Evolutionary conservation across 768 basidiomycete genomes (phyloP).

Genomic region (Gloeophyllum trabeum): DNA sequence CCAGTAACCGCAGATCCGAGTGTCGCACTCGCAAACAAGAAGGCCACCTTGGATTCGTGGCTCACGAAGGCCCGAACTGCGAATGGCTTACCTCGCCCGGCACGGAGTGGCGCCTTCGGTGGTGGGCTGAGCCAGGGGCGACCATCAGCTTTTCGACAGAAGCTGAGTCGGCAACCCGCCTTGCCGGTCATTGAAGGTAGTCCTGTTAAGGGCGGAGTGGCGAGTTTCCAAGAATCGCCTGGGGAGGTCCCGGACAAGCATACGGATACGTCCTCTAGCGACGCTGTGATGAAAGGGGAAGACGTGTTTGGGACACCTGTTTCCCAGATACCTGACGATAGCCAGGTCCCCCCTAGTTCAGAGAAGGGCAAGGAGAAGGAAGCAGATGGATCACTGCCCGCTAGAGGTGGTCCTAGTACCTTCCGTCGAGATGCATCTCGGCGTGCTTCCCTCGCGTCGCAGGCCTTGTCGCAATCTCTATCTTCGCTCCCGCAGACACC

Average conservation of each 20-base stretch:
- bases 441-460: conserved; percentile 46
- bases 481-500: conserved; percentile 33
- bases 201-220: conserved; percentile 28
- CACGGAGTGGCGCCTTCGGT: conserved; percentile 4
- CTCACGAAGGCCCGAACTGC: background rate
- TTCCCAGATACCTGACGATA: too few species aligned
- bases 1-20: too few species aligned
- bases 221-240: too few species aligned
- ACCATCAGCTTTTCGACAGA: conserved; percentile 13
- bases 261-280: background rate
- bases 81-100: background rate
- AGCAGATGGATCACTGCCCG: conserved; percentile 5
- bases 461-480: conserved; percentile 53
- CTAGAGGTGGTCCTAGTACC: conserved; percentile 8
- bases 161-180: conserved; percentile 31
- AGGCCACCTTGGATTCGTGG: background rate
- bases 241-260: background rate
- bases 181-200: conserved; percentile 33
- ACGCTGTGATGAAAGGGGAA: background rate
- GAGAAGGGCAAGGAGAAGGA: conserved; percentile 3
- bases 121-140: conserved; percentile 14
- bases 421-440: conserved; percentile 31
- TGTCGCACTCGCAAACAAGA: background rate
- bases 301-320: background rate
- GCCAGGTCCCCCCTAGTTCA: background rate